Evolutionary conservation across 2,329 filamentous ascomycete genomes (phyloP).

Genomic region (Cordyceps pruinosa): DNA sequence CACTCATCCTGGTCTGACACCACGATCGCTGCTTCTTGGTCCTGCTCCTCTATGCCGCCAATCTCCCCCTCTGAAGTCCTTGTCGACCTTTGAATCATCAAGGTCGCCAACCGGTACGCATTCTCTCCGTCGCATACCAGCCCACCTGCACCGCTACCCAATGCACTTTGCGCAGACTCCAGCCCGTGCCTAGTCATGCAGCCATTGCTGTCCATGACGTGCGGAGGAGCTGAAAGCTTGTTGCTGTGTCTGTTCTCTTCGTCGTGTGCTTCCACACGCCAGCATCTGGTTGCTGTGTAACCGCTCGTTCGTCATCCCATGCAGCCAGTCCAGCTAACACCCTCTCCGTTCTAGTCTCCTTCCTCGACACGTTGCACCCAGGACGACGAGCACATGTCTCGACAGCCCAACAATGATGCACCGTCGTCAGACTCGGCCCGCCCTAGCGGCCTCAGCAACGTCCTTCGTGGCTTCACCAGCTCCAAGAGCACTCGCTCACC

Average conservation of each 20-base stretch:
- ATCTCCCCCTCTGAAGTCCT: background rate
- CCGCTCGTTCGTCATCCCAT: background rate
- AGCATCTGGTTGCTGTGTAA: background rate
- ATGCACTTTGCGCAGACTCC: conserved; percentile 1
- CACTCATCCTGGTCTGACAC: background rate
- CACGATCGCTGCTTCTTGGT: background rate
- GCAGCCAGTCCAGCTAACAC: background rate
- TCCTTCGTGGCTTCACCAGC: conserved; percentile 56
- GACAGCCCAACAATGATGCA: conserved; percentile 49
- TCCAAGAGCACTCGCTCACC: conserved; percentile 47
- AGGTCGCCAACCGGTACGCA: conserved; percentile 7
- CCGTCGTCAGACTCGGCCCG: conserved; percentile 49
- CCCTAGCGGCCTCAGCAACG: conserved; percentile 52
- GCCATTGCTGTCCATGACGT: background rate
- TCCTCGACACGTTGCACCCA: conserved; percentile 13
- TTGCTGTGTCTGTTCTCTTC: background rate
- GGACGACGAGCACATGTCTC: conserved; percentile 50
- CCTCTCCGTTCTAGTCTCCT: background rate
- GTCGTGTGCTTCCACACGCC: background rate
- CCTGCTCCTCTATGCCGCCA: background rate
- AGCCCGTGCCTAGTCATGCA: background rate
- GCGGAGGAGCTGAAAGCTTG: background rate
- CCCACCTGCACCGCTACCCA: conserved; percentile 10
- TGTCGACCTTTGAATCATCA: conserved; percentile 1
- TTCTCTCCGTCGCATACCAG: background rate